These are phyloP conservation scores for Gilbertella persicaria DNA, from an alignment of 371 early-diverging fungal genomes.

Conservation along the genomic window DNA sequence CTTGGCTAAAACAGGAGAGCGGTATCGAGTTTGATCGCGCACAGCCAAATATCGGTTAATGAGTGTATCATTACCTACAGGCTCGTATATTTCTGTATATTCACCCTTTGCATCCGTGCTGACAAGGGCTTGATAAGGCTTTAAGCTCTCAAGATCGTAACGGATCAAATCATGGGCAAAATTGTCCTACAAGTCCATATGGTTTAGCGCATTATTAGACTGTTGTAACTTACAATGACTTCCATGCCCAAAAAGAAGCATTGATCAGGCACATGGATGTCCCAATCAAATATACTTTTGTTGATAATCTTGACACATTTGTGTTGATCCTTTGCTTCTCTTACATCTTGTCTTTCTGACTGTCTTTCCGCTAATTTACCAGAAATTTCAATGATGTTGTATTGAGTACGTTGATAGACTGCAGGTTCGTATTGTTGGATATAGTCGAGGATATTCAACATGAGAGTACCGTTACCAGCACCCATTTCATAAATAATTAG, in stretches of 20 bases:
- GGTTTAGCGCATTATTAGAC: not conserved
- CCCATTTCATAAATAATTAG: conserved; percentile 94
- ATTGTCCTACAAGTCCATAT: conserved; percentile 67
- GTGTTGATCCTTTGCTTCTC: conserved; percentile 50
- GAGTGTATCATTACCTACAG: conserved; percentile 71
- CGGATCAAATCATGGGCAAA: conserved; percentile 94
- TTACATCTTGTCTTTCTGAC: conserved; percentile 56
- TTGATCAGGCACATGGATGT: conserved; percentile 63
- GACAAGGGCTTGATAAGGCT: conserved; percentile 83
- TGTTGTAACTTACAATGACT: conserved; percentile 70
- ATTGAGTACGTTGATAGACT: conserved; percentile 77
- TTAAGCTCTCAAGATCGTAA: conserved; percentile 71
- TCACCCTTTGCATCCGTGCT: conserved; percentile 80
- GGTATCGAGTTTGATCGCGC: conserved; percentile 57
- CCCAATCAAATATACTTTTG: conserved; percentile 91
- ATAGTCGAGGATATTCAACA: conserved; percentile 91
- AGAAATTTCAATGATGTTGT: conserved; percentile 93
- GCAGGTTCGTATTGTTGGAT: conserved; percentile 76
- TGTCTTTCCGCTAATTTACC: conserved; percentile 76
- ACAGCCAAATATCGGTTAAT: conserved; percentile 70
- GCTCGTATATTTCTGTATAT: conserved; percentile 84
- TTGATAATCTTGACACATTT: conserved; percentile 79
- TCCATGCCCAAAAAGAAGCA: conserved; percentile 95
- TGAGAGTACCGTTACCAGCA: conserved; percentile 96
- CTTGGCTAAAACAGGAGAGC: conserved; percentile 62